Conservation (phyloP, 441 rosid genomes). For the Bruguiera hainesii region DNA sequence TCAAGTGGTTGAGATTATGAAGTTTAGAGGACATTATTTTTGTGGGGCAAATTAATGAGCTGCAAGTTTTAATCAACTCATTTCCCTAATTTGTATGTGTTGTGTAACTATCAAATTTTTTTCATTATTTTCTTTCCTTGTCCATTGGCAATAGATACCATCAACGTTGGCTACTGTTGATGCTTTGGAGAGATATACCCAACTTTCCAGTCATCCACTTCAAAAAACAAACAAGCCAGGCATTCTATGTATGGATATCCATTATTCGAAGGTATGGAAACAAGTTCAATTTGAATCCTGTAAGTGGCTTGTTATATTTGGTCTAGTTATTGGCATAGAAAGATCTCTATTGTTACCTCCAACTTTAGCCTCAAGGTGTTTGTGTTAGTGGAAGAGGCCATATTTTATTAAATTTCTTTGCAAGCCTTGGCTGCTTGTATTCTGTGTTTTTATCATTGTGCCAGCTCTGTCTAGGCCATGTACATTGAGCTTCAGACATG, state of each 20-base stretch:
- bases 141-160: constrained; percentile 47
- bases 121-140: constrained; percentile 10
- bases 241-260: constrained; percentile 67
- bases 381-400: no score
- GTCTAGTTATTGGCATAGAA: neutral
- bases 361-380: neutral
- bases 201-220: constrained; percentile 95
- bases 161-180: constrained; percentile 70
- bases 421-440: neutral
- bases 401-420: neutral
- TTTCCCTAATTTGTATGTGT: neutral
- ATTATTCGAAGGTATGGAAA: constrained; percentile 54
- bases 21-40: neutral
- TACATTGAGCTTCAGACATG: neutral
- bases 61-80: neutral
- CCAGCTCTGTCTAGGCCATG: neutral
- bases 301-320: constrained; percentile 9
- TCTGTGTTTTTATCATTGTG: neutral
- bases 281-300: constrained; percentile 1
- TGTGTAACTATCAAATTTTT: neutral
- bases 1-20: neutral
- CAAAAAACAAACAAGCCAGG: constrained; percentile 97
- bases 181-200: constrained; percentile 78
- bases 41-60: neutral
- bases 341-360: no score